Base-by-base conservation (phyloP, 306 rosid species). In the Cicer arietinum region DNA sequence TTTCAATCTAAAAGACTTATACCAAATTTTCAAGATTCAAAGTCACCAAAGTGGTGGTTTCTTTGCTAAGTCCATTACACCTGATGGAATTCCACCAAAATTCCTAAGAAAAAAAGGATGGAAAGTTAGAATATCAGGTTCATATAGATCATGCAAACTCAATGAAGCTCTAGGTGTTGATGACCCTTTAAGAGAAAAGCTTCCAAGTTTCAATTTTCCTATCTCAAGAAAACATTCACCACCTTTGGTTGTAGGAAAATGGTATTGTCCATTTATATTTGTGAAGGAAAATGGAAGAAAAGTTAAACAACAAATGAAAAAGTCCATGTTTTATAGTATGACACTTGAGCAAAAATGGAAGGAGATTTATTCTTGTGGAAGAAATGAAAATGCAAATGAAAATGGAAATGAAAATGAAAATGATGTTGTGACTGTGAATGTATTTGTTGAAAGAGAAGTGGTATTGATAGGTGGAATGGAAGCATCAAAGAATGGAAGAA, bases 311-410 rank as follows among this genome's bases (percentile, higher is more conserved):
- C 97, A 91, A 82, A 91, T 93, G 98, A 86, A 75, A 87, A 89
- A 69, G 66, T 74, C 87, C 0, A 77, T 82, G 79, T 83, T 81
- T 43, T 93, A 93, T 56, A 68, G 84, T n/a, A 71, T 89, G 78
- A 89, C 90, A 53, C 85, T 91, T 1, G 90, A 91, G 84, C 97
- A 93, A 68, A 85, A 83, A 44, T 93, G 97, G 98, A 96, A 89
- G 63, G 94, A 93, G 81, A 87, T 93, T 2, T 83, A 78, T 85
- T 61, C 94, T 2, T 80, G 92, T 57, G 87, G 74, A 14, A 89
- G 83, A 3, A 67, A 46, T 67, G 54, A 63, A 40, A 17, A 57
- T 4, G 80, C 76, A 22, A 14, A 45, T 45, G 71, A n/a, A 6
- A 30, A 61, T 3, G 77, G 73, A 12, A 71, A 54, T 7, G 41